Conservation (phyloP, 2,329 filamentous ascomycete genomes). For the Gyromitra esculenta region DNA sequence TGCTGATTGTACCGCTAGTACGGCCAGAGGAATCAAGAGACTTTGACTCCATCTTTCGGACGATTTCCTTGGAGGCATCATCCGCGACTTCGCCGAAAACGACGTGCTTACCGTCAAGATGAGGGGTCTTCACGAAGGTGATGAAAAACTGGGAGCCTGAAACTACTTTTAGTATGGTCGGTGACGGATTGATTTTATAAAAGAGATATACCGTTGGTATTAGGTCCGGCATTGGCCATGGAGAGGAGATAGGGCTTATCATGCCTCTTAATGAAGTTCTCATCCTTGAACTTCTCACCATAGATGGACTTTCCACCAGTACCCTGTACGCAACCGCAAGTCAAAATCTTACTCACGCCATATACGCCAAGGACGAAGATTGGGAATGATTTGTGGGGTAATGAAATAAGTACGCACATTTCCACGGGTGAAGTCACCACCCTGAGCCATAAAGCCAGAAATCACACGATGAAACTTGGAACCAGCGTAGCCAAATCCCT, state of each 20-base stretch:
- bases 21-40: conserved; percentile 47
- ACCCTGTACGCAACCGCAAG: conserved; percentile 67
- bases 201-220: conserved; percentile 73
- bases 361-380: background rate
- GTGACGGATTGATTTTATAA: background rate
- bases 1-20: conserved; percentile 47
- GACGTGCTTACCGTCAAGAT: conserved; percentile 80
- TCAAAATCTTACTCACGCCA: background rate
- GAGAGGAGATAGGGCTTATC: conserved; percentile 79
- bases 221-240: conserved; percentile 94
- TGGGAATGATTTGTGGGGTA: background rate
- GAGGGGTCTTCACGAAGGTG: conserved; percentile 62
- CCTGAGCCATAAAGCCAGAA: conserved; percentile 93
- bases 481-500: conserved; percentile 83
- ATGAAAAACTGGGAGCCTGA: conserved; percentile 75
- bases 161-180: background rate
- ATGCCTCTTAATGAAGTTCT: conserved; percentile 87
- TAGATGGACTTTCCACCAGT: conserved; percentile 95
- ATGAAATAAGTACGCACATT: conserved; percentile 71
- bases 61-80: conserved; percentile 55
- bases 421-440: conserved; percentile 91
- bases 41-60: conserved; percentile 54
- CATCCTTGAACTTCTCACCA: conserved; percentile 90
- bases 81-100: conserved; percentile 80
- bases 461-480: conserved; percentile 94